These are phyloP conservation scores for Cynanchum wilfordii DNA, from an alignment of 257 asterid genomes.

Conservation along the genomic window DNA sequence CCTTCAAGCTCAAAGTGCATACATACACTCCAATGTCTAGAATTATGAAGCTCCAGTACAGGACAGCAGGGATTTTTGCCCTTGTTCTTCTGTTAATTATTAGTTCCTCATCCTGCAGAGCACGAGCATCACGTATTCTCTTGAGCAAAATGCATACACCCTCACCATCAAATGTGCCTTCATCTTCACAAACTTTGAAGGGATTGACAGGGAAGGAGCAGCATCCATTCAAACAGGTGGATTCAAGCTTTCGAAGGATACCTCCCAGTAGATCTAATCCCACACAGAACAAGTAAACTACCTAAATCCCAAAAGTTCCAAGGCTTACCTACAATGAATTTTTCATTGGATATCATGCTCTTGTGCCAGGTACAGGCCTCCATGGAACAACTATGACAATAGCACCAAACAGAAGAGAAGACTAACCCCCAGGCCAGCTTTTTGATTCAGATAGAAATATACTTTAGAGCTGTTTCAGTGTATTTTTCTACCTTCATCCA, in stretches of 20 bases:
- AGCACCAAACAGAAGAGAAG: slow-evolving; percentile 9
- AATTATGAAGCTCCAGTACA: slow-evolving; percentile 12
- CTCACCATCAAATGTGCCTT: slow-evolving; percentile 6
- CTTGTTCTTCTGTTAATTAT: slow-evolving; percentile 5
- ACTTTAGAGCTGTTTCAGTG: slow-evolving; percentile 6
- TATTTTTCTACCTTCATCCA: neutral
- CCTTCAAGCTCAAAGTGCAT: neutral
- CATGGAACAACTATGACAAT: slow-evolving; percentile 10
- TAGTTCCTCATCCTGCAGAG: slow-evolving; percentile 1
- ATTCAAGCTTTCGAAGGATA: slow-evolving; percentile 22
- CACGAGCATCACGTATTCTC: slow-evolving; percentile 13
- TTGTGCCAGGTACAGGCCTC: slow-evolving; percentile 17
- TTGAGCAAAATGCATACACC: neutral
- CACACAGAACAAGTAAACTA: slow-evolving; percentile 30
- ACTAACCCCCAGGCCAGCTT: slow-evolving; percentile 2
- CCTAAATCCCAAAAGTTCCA: slow-evolving; percentile 6
- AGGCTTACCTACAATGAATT: neutral
- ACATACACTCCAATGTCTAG: neutral
- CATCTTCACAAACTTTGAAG: slow-evolving; percentile 13
- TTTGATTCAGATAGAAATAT: neutral
- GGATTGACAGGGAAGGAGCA: slow-evolving; percentile 6
- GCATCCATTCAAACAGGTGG: slow-evolving; percentile 21
- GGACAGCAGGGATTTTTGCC: neutral
- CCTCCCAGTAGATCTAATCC: slow-evolving; percentile 34
- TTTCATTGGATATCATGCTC: slow-evolving; percentile 5